A percentile compares a stretch with the other conserved stretches of the same genome.
Evolutionary conservation across 2,329 filamentous ascomycete genomes (phyloP).

Genomic region (Penicillium sp.): DNA sequence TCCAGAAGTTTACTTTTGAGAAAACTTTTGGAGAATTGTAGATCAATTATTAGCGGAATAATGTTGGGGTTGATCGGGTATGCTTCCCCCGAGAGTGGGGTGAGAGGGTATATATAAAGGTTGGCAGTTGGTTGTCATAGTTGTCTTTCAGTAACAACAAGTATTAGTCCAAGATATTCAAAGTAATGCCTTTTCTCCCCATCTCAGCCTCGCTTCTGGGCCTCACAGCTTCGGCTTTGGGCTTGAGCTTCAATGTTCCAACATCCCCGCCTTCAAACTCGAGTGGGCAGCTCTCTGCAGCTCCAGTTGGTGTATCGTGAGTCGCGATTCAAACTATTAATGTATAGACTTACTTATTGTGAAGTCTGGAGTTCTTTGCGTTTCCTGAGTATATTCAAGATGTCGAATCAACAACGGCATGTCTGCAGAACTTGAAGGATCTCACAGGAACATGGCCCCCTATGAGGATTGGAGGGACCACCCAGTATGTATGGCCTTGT

Average conservation of each 20-base stretch:
- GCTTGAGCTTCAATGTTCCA: conserved; percentile 39
- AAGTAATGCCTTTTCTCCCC: not conserved
- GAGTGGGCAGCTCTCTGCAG: conserved; percentile 37
- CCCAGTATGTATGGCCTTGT: conserved; percentile 41
- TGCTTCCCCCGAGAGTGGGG: too few species aligned
- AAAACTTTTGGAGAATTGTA: too few species aligned
- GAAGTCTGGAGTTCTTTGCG: conserved; percentile 57
- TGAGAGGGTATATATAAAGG: too few species aligned
- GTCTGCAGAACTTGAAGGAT: conserved; percentile 53
- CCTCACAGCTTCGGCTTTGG: conserved; percentile 8
- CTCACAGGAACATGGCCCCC: conserved; percentile 55
- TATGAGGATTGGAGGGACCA: conserved; percentile 59
- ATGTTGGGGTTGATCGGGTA: too few species aligned
- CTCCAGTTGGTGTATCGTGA: conserved; percentile 51
- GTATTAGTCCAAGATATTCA: too few species aligned
- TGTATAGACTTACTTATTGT: not conserved
- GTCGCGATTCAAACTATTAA: conserved; percentile 14
- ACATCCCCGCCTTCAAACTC: conserved; percentile 33
- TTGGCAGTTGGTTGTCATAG: too few species aligned
- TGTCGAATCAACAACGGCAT: conserved; percentile 52
- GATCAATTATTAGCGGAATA: too few species aligned
- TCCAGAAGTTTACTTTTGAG: too few species aligned
- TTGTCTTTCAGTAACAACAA: too few species aligned
- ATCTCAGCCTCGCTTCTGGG: not conserved
- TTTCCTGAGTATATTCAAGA: conserved; percentile 57